These are phyloP conservation scores for Trypanosoma vivax DNA, from an alignment of 208 protist species.

Conservation along the genomic window DNA sequence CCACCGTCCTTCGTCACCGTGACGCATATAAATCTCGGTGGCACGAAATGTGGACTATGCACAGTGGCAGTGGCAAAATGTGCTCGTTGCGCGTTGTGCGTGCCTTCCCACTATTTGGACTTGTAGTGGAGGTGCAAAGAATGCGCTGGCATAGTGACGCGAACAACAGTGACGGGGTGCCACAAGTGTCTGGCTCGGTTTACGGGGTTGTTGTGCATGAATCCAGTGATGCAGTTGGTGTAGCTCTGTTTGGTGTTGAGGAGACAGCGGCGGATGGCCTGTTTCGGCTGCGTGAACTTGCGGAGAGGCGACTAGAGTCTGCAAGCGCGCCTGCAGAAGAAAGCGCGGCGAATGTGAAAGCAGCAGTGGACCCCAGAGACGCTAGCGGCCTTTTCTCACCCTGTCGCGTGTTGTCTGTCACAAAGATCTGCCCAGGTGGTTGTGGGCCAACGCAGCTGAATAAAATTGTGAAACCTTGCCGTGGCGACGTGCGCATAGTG, in stretches of 20 bases:
- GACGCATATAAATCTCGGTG: constrained; percentile 1
- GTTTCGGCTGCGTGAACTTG: background rate
- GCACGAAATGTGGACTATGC: background rate
- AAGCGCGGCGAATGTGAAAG: background rate
- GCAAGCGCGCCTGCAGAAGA: too few relatives aligned
- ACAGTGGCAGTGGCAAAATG: background rate
- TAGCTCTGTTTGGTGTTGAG: constrained; percentile 2
- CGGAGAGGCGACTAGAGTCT: background rate
- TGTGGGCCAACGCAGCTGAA: background rate
- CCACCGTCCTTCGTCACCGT: constrained; percentile 1
- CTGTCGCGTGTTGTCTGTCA: constrained; percentile 6
- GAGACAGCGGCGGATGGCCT: too few relatives aligned
- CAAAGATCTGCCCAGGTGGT: constrained; percentile 17
- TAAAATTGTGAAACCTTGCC: background rate
- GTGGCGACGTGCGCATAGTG: constrained; percentile 1
- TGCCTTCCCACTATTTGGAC: constrained; percentile 16
- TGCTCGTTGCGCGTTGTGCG: constrained; percentile 1
- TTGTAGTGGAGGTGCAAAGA: constrained; percentile 9
- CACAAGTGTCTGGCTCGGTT: background rate
- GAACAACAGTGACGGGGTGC: background rate
- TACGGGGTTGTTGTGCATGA: constrained; percentile 19
- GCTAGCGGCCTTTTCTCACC: background rate
- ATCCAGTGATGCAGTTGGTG: constrained; percentile 9
- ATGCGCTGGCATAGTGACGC: background rate
- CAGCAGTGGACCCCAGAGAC: background rate